Evolutionary conservation across 2,329 filamentous ascomycete genomes (phyloP), one percentile per base, ranked within the genome.

Genomic region (Ophiostoma triangulosporum): DNA sequence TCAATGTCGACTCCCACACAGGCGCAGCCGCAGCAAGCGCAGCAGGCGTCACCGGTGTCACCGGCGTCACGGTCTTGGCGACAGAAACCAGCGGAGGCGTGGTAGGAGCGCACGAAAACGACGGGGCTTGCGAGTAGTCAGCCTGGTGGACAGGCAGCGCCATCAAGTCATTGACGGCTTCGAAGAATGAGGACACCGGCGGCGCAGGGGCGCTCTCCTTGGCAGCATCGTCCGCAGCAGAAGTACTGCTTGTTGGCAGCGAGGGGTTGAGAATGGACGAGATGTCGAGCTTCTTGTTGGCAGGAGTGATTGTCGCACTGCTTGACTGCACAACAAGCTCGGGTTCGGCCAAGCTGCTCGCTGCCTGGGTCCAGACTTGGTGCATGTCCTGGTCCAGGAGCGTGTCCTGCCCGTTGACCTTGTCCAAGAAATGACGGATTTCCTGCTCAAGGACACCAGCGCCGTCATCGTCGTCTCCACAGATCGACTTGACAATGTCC

Each of bases 181-280:
- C 43, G 4, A 8, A 14, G 5, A 29, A 12, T 15, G 35, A 6
- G 20, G 20, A 9, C 17, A 43, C 7, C 14, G 12, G 38, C 4
- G 20, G 17, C 11, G 20, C 12, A 9, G 17, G 12, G 6, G 20
- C 8, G 35, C 35, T 20, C 36, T 43, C 38, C 20, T 26, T 24
- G 6, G 20, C 6, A 20, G 11, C 14, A 20, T 14, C 3, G 2
- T 27, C 48, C 17, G 26, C 26, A 11, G 27, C 29, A 2, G 5
- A 12, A 11, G n/a, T 26, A 27, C 6, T 20, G 15, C n/a, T 4
- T 2, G 17, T 29, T 24, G 36, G 17, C 11, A 50, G 54, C 0
- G 57, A 53, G 1, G 58, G 58, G 50, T 60, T 60, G 8, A 60
- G 58, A 7, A 60, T 57, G 1, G 58, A 56, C 3, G 55, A 55